phyloP scores from a whole-genome alignment of 306 rosid genomes.

The Erythrophleum fordii region DNA sequence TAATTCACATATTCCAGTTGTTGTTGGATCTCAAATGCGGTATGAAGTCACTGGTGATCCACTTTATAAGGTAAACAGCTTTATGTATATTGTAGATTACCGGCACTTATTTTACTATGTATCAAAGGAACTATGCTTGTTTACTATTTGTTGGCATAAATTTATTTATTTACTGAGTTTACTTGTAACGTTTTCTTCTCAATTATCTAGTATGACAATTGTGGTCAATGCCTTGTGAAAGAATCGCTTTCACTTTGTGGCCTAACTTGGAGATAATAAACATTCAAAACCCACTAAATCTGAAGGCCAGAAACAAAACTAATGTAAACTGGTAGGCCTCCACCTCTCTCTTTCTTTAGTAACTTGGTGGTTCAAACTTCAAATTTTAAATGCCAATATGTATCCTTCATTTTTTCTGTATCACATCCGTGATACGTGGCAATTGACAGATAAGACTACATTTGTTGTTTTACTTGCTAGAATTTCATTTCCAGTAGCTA shows the following conservation, averaged over 20 bases:
- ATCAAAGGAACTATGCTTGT: slow-evolving; percentile 12
- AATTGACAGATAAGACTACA: too few species aligned
- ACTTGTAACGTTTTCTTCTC: neutral
- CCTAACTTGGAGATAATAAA: neutral
- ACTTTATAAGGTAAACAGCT: slow-evolving; percentile 59
- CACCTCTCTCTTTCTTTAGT: neutral
- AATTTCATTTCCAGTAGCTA: too few species aligned
- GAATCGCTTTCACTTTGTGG: neutral
- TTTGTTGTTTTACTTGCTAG: too few species aligned
- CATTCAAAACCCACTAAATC: slow-evolving; percentile 10
- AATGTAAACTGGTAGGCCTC: neutral
- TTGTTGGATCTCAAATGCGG: slow-evolving; percentile 74
- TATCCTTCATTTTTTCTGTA: neutral
- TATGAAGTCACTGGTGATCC: slow-evolving; percentile 77
- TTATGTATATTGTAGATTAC: slow-evolving; percentile 12
- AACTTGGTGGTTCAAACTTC: neutral
- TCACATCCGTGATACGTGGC: too few species aligned
- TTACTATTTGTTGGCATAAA: neutral
- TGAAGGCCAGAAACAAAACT: slow-evolving; percentile 28
- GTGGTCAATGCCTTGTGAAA: neutral
- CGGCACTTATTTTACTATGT: slow-evolving; percentile 13
- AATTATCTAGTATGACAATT: neutral
- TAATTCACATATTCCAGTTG: slow-evolving; percentile 73
- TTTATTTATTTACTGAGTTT: slow-evolving; percentile 15
- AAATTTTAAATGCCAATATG: neutral